Percentiles rank a stretch among this genome's conserved stretches.
phyloP scores from a whole-genome alignment of 345 rosid genomes.

The Corchorus olitorius region DNA sequence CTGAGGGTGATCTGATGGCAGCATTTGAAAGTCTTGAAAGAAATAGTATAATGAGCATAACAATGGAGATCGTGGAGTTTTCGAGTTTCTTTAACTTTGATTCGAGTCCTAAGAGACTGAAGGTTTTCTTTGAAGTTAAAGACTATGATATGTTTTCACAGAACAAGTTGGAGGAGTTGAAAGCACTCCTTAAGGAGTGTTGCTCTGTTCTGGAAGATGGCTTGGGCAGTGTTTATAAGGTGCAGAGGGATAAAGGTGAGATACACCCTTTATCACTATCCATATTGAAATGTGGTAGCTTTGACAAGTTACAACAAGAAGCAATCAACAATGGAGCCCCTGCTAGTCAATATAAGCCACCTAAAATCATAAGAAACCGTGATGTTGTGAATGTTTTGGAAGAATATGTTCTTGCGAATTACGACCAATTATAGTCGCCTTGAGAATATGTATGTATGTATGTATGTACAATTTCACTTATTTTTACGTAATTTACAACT shows the following conservation, averaged over 20 bases:
- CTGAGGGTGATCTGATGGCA: conserved; percentile 45
- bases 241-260: conserved; percentile 40
- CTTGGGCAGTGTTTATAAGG: conserved; percentile 45
- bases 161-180: conserved; percentile 21
- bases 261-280: conserved; percentile 34
- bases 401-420: conserved; percentile 27
- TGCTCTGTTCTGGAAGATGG: conserved; percentile 38
- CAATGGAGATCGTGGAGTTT: conserved; percentile 39
- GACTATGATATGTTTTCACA: conserved; percentile 23
- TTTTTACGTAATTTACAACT: too few species aligned
- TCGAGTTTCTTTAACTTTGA: conserved; percentile 35
- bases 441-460: too few species aligned
- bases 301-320: conserved; percentile 35
- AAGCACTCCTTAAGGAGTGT: conserved; percentile 24
- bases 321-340: conserved; percentile 47
- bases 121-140: conserved; percentile 38
- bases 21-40: conserved; percentile 41
- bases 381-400: conserved; percentile 38
- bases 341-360: conserved; percentile 54
- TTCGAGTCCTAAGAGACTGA: conserved; percentile 33
- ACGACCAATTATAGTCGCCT: too few species aligned
- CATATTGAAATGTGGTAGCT: conserved; percentile 43
- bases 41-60: conserved; percentile 19
- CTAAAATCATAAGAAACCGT: conserved; percentile 47
- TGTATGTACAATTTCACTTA: too few species aligned